Evolutionary conservation across 2,329 filamentous ascomycete species (phyloP), one percentile per base, ranked within the genome.

Genomic region (Trichoderma aggressivum): DNA sequence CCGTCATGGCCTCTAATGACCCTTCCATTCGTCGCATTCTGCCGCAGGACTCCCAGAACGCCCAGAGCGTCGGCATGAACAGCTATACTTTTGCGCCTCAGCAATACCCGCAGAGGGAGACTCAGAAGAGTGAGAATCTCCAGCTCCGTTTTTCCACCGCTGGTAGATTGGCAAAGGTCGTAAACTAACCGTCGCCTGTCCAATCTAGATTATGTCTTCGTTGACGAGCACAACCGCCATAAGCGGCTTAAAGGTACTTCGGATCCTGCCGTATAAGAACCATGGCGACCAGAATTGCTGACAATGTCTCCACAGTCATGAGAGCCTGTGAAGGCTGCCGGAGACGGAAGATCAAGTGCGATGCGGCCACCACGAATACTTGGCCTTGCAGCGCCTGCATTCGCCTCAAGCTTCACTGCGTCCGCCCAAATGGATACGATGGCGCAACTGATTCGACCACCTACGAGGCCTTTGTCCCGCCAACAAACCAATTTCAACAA

Each of bases 151-250:
- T 10, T 10, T 10, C 6, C 34, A 32, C 28, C 14, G 43, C 34
- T n/a, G 5, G 34, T 56, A 14, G 16, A 14, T 18, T 50, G 55
- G 36, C 66, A 65, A 55, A 53, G 73, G 61, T 39, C 63, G 47
- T 70, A 63, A 43, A 50, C 70, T 67, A 61, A 66, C 58, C 47
- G 47, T 21, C 28, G 14, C 26, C 18, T 58, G 55, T 34, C 24
- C 74, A 21, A 69, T 70, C 74, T 68, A 97, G 94, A 98, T 81
- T 98, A 98, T 92, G 96, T 98, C 77, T 98, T 98, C 79, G 96
- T 98, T 71, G 95, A 98, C 82, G 95, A 98, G 82, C 96, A 98
- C 82, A 98, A 98, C 84, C 92, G 96, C 74, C 96, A 98, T 83
- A 98, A 98, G 83, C 90, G 95, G 77, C 85, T 98, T 74, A 98